A percentile compares a stretch with the other conserved stretches of the same genome.
Evolutionary conservation across 169 alveolate genomes (phyloP).

Genomic region (Cryptosporidium meleagridis): DNA sequence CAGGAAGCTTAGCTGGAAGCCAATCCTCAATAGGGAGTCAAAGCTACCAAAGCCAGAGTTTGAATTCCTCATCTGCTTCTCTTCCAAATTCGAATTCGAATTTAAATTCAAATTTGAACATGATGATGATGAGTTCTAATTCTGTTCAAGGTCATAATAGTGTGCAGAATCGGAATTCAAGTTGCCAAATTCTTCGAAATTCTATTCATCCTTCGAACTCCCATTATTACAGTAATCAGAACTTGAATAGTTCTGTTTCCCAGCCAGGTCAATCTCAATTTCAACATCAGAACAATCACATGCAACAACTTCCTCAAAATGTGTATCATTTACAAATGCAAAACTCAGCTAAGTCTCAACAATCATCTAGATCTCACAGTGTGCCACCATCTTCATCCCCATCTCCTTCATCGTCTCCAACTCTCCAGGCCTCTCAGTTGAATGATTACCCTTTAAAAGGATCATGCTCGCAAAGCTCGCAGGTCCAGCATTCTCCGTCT

Average conservation of each 20-base stretch:
- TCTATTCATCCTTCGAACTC: background rate
- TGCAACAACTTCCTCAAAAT: background rate
- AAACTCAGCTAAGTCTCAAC: background rate
- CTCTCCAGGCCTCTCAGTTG: background rate
- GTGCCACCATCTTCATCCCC: conserved; percentile 10
- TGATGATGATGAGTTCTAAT: background rate
- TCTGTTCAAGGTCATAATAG: background rate
- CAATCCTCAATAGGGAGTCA: background rate
- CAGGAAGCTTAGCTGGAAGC: background rate
- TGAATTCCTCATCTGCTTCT: background rate
- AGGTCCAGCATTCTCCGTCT: background rate
- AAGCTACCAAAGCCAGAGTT: background rate
- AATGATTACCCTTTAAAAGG: background rate
- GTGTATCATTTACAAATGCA: background rate
- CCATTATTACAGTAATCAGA: background rate
- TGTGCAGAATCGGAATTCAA: background rate
- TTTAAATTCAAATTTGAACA: background rate
- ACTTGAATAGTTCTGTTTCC: background rate
- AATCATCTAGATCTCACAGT: background rate
- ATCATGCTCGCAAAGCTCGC: background rate
- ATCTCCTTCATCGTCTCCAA: background rate
- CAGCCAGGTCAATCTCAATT: background rate
- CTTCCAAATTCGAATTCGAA: background rate
- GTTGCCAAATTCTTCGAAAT: background rate
- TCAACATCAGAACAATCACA: background rate